These are phyloP conservation scores for Aphanomyces stellatus DNA, from an alignment of 352 stramenopile genomes.

Conservation along the genomic window DNA sequence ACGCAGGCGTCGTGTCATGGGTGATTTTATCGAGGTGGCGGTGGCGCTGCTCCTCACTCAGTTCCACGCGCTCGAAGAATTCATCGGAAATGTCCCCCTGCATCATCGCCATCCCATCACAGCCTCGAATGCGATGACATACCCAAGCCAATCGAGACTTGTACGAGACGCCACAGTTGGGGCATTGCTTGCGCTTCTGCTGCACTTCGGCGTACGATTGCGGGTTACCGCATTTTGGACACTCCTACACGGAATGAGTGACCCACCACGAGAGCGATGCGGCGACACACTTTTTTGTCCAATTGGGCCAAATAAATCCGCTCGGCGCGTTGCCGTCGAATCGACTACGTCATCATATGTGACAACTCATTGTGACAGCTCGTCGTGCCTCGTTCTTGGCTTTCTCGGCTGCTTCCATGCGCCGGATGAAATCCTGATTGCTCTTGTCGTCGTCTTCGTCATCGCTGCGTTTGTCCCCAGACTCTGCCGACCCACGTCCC, in stretches of 20 bases:
- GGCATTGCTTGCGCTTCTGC: slow-evolving; percentile 74
- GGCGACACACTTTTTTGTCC: slow-evolving; percentile 48
- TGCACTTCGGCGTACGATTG: slow-evolving; percentile 69
- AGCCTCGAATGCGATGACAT: background rate
- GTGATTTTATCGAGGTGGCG: background rate
- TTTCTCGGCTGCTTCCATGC: slow-evolving; percentile 61
- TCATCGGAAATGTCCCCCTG: slow-evolving; percentile 50
- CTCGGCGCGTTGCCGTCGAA: slow-evolving; percentile 55
- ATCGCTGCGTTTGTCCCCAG: slow-evolving; percentile 12
- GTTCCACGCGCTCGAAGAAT: slow-evolving; percentile 50
- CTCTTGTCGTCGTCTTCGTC: slow-evolving; percentile 41
- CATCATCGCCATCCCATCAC: background rate
- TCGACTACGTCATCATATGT: slow-evolving; percentile 22
- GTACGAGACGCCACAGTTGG: slow-evolving; percentile 65
- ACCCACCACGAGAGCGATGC: background rate
- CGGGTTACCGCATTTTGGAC: slow-evolving; percentile 52
- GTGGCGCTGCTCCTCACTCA: slow-evolving; percentile 19
- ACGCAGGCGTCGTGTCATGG: background rate
- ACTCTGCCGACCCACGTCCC: slow-evolving; percentile 22
- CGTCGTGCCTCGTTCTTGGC: slow-evolving; percentile 36
- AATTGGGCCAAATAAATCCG: slow-evolving; percentile 40
- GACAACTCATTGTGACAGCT: too few relatives aligned
- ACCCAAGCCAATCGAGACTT: slow-evolving; percentile 59
- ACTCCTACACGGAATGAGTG: slow-evolving; percentile 29
- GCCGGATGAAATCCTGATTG: slow-evolving; percentile 55